Conservation (phyloP, 176 grass and related monocot genomes). For the Metroxylon sagu region DNA sequence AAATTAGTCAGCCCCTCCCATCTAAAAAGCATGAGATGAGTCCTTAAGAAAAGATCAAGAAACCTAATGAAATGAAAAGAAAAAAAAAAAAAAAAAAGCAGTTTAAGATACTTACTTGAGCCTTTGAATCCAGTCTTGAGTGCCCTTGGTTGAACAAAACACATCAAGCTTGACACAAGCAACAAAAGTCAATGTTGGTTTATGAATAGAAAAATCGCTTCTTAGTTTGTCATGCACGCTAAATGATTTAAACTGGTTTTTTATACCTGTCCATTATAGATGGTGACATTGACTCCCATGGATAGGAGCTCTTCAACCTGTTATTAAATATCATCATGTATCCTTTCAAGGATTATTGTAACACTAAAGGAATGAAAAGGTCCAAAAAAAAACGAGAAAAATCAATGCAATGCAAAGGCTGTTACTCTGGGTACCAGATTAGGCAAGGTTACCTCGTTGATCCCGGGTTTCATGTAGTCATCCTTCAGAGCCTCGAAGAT, state of each 20-base stretch:
- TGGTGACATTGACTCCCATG: conserved; percentile 54
- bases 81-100: too few species aligned
- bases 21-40: conserved; percentile 22
- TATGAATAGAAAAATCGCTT: neutral
- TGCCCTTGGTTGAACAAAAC: conserved; percentile 78
- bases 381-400: too few species aligned
- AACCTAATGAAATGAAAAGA: neutral
- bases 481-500: conserved; percentile 36
- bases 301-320: conserved; percentile 83
- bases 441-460: conserved; percentile 32
- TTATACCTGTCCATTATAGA: conserved; percentile 78
- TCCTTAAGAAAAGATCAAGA: too few species aligned
- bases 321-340: neutral
- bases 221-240: conserved; percentile 4
- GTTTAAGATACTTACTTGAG: conserved; percentile 38
- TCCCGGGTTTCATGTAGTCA: conserved; percentile 82
- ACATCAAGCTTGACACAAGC: conserved; percentile 48
- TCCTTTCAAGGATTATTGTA: too few species aligned
- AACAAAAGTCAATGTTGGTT: too few species aligned
- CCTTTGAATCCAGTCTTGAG: conserved; percentile 64
- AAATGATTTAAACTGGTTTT: conserved; percentile 3
- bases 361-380: too few species aligned
- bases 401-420: too few species aligned
- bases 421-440: too few species aligned
- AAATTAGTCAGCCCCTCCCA: conserved; percentile 65